A percentile compares a stretch with the other conserved stretches of the same genome.
These are phyloP conservation scores for Theileria annulata DNA, from an alignment of 169 alveolate genomes.

Conservation along the genomic window DNA sequence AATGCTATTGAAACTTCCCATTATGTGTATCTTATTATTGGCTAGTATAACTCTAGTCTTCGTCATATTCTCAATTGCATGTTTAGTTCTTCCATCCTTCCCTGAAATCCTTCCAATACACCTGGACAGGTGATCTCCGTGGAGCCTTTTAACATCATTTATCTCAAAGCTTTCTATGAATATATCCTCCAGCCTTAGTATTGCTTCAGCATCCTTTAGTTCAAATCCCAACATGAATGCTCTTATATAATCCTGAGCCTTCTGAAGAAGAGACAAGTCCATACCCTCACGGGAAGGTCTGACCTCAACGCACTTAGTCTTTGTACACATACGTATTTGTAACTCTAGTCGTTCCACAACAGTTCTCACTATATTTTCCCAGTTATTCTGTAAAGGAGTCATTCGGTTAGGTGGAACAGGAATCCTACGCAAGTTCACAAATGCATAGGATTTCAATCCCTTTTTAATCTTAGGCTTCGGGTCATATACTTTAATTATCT, in stretches of 20 bases:
- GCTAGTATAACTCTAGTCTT: conserved; percentile 96
- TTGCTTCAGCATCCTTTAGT: conserved; percentile 97
- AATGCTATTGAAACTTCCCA: conserved; percentile 91
- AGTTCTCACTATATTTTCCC: conserved; percentile 64
- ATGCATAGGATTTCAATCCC: conserved; percentile 26
- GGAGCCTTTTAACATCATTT: conserved; percentile 96
- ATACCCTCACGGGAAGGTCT: conserved; percentile 67
- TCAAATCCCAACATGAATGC: conserved; percentile 99
- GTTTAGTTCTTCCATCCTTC: conserved; percentile 98
- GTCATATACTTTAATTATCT: conserved; percentile 38
- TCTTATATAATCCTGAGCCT: conserved; percentile 92
- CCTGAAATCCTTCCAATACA: conserved; percentile 99
- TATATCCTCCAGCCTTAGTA: conserved; percentile 96
- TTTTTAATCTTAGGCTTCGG: conserved; percentile 12
- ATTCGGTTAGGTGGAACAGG: conserved; percentile 66
- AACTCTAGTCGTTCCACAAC: conserved; percentile 65
- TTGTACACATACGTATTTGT: conserved; percentile 73
- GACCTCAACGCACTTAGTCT: conserved; percentile 64
- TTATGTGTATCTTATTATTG: conserved; percentile 76
- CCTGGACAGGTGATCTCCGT: conserved; percentile 97
- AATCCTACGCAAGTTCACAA: conserved; percentile 55
- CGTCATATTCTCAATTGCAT: conserved; percentile 98
- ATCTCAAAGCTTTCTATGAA: conserved; percentile 96
- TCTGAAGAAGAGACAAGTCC: conserved; percentile 82
- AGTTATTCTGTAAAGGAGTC: conserved; percentile 63